Evolutionary conservation across 257 asterid genomes (phyloP), one percentile per base, ranked within the genome.

Genomic region (Anisodus tanguticus): DNA sequence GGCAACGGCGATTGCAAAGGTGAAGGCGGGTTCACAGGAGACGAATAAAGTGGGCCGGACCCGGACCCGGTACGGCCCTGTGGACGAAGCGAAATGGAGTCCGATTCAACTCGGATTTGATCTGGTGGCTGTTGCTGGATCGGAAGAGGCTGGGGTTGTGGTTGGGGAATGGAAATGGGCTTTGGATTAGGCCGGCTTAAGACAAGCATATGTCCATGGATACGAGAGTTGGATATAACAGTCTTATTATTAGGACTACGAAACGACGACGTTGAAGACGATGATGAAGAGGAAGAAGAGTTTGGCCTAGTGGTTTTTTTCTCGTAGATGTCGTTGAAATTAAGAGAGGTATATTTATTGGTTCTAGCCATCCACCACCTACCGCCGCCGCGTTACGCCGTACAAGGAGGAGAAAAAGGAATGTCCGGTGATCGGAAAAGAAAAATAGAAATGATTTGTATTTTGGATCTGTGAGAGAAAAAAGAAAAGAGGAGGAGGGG

Each of bases 171-270:
- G 87, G 97, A 84, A 12, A 89, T 88, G 53, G 95, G 92, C 59
- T 90, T 93, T 22, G 95, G 92, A 3, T 93, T 79, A 58, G 97
- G 97, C 35, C 94, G 93, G 88, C 89, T 93, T 88, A 93, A 83
- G 51, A 93, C 97, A 80, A 93, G 95, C 97, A 93, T 93, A 62
- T 93, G 92, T 39, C 97, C 97, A 91, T 93, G 97, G 89, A 92
- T 93, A 74, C 95, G 91, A 2, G 97, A 91, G 83, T 92, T 93
- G 0, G 97, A 84, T 11, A 88, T 45, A 8, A 77, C 77, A 26
- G 91, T 86, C 60, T 90, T 93, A 71, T 90, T 93, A 71, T 79
- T 86, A 77, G 87, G 89, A 88, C 83, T 85, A 6, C 86, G 15
- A 15, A 85, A 59, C 80, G 87, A 77, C 22, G 86, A 85, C n/a